These are phyloP conservation scores for Phytophthora syringae DNA, from an alignment of 352 stramenopile genomes.

Conservation along the genomic window DNA sequence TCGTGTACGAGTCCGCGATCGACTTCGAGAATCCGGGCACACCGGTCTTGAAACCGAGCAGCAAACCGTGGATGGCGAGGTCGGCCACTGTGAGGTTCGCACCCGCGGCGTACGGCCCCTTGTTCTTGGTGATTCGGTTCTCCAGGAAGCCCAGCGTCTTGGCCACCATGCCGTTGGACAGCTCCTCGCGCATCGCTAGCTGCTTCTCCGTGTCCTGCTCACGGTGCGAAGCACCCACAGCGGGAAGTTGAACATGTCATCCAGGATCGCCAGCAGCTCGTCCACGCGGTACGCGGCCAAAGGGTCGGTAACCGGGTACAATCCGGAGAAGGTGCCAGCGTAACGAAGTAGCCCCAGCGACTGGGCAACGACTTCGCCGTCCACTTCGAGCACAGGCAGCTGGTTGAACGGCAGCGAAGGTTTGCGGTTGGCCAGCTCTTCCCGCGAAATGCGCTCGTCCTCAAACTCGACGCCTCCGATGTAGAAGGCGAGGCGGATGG, in stretches of 20 bases:
- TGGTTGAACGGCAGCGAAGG: conserved; percentile 51
- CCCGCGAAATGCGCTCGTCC: conserved; percentile 48
- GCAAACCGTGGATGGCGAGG: conserved; percentile 50
- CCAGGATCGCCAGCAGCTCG: conserved; percentile 45
- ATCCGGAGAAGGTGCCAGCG: conserved; percentile 54
- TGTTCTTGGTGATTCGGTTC: conserved; percentile 50
- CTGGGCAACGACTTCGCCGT: conserved; percentile 55
- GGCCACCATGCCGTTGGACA: conserved; percentile 42
- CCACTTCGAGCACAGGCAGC: conserved; percentile 56
- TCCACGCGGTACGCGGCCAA: conserved; percentile 51
- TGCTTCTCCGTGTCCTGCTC: conserved; percentile 45
- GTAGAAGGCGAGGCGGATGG: conserved; percentile 55
- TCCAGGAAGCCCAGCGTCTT: conserved; percentile 53
- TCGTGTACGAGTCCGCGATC: conserved; percentile 41
- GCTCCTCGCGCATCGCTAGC: conserved; percentile 44
- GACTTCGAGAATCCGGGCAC: conserved; percentile 33
- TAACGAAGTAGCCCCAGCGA: conserved; percentile 71
- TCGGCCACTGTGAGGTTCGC: conserved; percentile 56
- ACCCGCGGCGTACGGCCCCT: conserved; percentile 41
- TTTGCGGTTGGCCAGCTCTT: conserved; percentile 51
- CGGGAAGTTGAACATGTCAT: conserved; percentile 51
- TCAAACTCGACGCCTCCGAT: conserved; percentile 63
- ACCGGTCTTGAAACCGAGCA: conserved; percentile 46
- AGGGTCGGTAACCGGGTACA: conserved; percentile 52
- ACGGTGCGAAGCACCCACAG: conserved; percentile 28